Conservation (phyloP, 371 early-diverging fungal genomes). For the Rhizopus microsporus region DNA sequence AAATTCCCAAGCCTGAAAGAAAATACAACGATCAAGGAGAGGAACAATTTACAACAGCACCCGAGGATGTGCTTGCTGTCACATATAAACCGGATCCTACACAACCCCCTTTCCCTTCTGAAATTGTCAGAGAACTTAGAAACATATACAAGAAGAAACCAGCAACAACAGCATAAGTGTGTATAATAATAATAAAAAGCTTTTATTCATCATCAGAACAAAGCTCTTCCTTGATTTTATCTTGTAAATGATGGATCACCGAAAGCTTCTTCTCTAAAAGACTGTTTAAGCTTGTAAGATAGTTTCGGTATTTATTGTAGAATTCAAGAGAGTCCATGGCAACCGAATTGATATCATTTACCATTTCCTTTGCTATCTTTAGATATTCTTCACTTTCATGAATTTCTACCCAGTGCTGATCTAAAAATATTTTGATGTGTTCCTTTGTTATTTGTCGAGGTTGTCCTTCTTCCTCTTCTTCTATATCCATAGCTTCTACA, state of each 20-base stretch:
- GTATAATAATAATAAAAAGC: not conserved
- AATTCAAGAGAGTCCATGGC: not conserved
- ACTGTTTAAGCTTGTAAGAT: not conserved
- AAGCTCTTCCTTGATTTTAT: not conserved
- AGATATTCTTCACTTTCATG: not conserved
- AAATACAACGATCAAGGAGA: slow-evolving; percentile 36
- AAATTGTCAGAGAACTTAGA: slow-evolving; percentile 42
- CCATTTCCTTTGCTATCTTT: not conserved
- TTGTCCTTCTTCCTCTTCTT: not conserved
- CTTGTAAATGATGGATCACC: not conserved
- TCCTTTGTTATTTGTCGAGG: slow-evolving; percentile 1
- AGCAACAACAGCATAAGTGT: not conserved
- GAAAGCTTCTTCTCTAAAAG: not conserved
- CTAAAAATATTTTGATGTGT: not conserved
- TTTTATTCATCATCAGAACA: slow-evolving; percentile 4
- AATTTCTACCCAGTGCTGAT: not conserved
- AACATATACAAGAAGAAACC: slow-evolving; percentile 38
- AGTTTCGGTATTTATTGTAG: not conserved
- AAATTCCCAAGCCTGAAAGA: slow-evolving; percentile 45
- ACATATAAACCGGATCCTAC: slow-evolving; percentile 31
- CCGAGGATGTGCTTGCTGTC: slow-evolving; percentile 34
- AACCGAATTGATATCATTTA: not conserved
- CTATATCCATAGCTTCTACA: not conserved
- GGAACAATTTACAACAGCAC: slow-evolving; percentile 28
- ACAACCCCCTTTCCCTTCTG: slow-evolving; percentile 41